These are phyloP conservation scores for Coemansia sp. DNA, from an alignment of 192 early-diverging fungal species.

Conservation along the genomic window DNA sequence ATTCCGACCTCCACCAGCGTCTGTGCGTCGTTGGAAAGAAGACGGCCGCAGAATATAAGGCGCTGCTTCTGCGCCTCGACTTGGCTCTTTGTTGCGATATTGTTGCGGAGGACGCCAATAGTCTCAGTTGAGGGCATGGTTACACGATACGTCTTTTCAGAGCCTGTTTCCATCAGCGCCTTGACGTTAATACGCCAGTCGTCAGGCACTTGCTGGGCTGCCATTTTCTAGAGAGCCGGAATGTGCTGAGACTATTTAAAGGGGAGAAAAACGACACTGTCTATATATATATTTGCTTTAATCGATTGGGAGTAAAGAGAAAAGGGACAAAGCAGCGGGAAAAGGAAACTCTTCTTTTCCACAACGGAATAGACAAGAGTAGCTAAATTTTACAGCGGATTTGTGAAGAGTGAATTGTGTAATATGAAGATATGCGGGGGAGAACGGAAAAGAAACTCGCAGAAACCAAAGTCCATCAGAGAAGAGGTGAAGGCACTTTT, in stretches of 20 bases:
- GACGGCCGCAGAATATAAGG: conserved; percentile 43
- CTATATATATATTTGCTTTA: neutral
- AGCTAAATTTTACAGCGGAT: neutral
- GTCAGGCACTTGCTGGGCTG: conserved; percentile 2
- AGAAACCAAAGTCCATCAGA: neutral
- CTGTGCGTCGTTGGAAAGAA: conserved; percentile 32
- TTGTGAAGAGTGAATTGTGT: neutral
- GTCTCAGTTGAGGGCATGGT: conserved; percentile 25
- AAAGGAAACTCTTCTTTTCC: neutral
- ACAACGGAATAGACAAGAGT: neutral
- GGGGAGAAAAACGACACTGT: conserved; percentile 5
- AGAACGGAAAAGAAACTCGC: neutral
- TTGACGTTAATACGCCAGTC: conserved; percentile 47
- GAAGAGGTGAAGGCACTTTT: neutral
- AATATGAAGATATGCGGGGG: too few relatives aligned
- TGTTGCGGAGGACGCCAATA: conserved; percentile 33
- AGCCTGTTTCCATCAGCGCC: conserved; percentile 42
- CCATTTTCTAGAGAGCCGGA: conserved; percentile 5
- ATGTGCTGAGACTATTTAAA: neutral
- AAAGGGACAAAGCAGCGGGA: conserved; percentile 1
- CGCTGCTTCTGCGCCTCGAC: conserved; percentile 47
- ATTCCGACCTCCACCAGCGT: conserved; percentile 37
- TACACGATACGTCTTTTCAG: conserved; percentile 28
- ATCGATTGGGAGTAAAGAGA: conserved; percentile 1
- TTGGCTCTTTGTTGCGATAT: conserved; percentile 31